A percentile compares a stretch with the other conserved stretches of the same genome.
These are phyloP conservation scores for Diospyros kaki DNA, from an alignment of 148 eudicot genomes.

Conservation along the genomic window DNA sequence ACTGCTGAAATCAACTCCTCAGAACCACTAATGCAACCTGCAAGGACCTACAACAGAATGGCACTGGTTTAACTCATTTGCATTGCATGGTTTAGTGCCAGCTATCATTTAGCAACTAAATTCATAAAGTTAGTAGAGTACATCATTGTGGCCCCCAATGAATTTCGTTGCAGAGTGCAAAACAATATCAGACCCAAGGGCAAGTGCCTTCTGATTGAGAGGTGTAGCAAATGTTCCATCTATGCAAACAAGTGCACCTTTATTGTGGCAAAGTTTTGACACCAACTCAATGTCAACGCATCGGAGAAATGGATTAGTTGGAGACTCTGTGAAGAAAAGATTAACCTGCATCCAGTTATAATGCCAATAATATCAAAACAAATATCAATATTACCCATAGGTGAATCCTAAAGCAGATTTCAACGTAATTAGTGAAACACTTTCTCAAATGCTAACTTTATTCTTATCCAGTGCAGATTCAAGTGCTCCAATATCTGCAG, in stretches of 20 bases:
- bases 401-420: neutral
- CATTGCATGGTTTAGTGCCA: neutral
- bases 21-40: constrained; percentile 78
- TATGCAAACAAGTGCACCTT: constrained; percentile 73
- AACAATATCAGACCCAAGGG: constrained; percentile 76
- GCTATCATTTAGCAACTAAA: neutral
- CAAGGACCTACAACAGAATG: constrained; percentile 60
- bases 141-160: constrained; percentile 80
- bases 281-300: constrained; percentile 80
- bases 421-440: neutral
- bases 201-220: constrained; percentile 79
- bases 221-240: constrained; percentile 91
- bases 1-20: constrained; percentile 44
- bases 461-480: constrained; percentile 59
- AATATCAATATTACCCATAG: neutral
- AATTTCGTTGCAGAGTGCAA: constrained; percentile 73
- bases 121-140: constrained; percentile 11
- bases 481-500: constrained; percentile 68
- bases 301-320: constrained; percentile 82
- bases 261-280: constrained; percentile 70
- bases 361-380: neutral
- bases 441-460: constrained; percentile 29
- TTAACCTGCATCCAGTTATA: constrained; percentile 31
- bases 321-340: constrained; percentile 82
- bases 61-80: neutral